Evolutionary conservation across 768 basidiomycete species (phyloP), one percentile per base, ranked within the genome.

Genomic region (Cystobasidium onofrii): DNA sequence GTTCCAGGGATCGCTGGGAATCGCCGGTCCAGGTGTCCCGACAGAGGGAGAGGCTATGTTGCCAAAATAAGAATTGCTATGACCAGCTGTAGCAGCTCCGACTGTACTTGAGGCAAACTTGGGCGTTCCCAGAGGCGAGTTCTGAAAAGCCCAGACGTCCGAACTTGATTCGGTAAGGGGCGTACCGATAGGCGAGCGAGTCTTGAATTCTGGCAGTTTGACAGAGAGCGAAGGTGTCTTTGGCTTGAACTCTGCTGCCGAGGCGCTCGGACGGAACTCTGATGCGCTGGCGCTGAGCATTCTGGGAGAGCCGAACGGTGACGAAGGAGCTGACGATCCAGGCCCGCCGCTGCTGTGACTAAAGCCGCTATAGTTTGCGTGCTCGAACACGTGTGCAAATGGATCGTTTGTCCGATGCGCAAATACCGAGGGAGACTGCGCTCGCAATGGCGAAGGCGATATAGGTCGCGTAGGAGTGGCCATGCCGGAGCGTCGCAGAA

Each of bases 111-210:
- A 31, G 41, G 50, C 55, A 39, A 72, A 52, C 33, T 63, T 60
- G 25, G 74, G 74, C 9, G 74, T 75, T 2, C 74, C 74, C 4
- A 75, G 50, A 23, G 74, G 74, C 46, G 74, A 75, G 43, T 60
- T 67, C 33, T 63, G 52, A 44, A 71, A 70, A 62, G 66, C 44
- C 60, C 74, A 73, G 1, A 64, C 18, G 17, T 33, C 43, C 10
- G 73, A 18, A 46, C 41, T 65, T 23, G 57, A 25, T 33, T 63
- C 73, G 39, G 39, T 33, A 1, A 36, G 17, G 1, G 63, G 61
- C 6, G 73, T 64, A 6, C 66, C 74, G 10, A 61, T 61, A 23
- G 70, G 55, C 13, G 57, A 72, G 55, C 70, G 41, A 50, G 54
- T 33, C 25, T 55, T 36, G 54, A 36, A 23, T 4, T 71, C 69